Conservation (phyloP, 352 stramenopile species). For the Phytophthora syringae region DNA sequence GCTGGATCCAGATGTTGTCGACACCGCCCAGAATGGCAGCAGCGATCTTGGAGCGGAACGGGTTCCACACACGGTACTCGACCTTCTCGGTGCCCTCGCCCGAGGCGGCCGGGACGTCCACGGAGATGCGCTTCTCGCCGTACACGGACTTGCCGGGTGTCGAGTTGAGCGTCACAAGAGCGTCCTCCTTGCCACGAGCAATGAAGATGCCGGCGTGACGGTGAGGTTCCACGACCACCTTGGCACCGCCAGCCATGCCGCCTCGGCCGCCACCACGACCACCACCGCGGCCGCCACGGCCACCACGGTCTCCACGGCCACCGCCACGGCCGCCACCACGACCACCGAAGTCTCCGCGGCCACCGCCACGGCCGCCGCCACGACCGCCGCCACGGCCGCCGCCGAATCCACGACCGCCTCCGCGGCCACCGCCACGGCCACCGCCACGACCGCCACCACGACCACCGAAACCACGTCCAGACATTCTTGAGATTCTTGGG, state of each 20-base stretch:
- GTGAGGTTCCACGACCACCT: constrained; percentile 98
- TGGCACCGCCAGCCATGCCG: constrained; percentile 96
- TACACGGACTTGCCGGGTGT: constrained; percentile 99
- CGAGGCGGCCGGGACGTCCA: constrained; percentile 93
- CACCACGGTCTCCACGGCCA: constrained; percentile 47
- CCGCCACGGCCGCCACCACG: constrained; percentile 45
- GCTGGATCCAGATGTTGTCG: constrained; percentile 98
- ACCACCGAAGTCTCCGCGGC: too few relatives aligned
- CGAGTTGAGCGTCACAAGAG: constrained; percentile 98
- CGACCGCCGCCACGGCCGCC: constrained; percentile 62
- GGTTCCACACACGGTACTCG: constrained; percentile 99
- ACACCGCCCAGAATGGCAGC: constrained; percentile 99
- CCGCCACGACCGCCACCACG: constrained; percentile 53
- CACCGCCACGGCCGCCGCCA: constrained; percentile 46
- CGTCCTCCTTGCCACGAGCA: constrained; percentile 98
- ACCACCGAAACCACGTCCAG: constrained; percentile 71
- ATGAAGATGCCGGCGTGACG: constrained; percentile 99
- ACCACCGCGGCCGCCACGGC: too few relatives aligned
- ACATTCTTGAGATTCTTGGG: constrained; percentile 37
- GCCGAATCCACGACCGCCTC: constrained; percentile 52
- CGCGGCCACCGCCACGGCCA: constrained; percentile 42
- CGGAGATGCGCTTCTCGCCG: constrained; percentile 99
- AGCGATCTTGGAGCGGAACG: constrained; percentile 99
- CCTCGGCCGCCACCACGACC: constrained; percentile 67
- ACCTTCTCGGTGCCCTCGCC: constrained; percentile 96